phyloP scores from a whole-genome alignment of 495 filamentous ascomycete species.

The Neurospora sp. region DNA sequence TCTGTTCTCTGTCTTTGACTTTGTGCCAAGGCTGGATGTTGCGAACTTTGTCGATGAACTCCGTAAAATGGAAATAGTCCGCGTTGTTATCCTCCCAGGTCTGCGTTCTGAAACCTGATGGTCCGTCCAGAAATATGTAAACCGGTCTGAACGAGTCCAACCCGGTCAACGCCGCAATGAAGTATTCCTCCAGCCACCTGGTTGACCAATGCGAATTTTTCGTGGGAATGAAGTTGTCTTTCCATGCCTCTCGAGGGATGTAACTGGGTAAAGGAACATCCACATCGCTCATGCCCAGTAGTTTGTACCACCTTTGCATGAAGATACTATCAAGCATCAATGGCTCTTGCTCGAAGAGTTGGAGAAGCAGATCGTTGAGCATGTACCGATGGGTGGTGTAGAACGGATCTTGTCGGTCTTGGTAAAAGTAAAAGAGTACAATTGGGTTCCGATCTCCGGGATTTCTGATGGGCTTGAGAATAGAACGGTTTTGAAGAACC shows the following conservation, averaged over 20 bases:
- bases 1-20: not conserved
- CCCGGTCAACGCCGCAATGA: not conserved
- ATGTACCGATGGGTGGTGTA: not conserved
- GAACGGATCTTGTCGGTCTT: not conserved
- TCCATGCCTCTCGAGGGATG: not conserved
- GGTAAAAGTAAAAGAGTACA: not conserved
- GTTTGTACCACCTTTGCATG: not conserved
- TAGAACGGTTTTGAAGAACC: not conserved
- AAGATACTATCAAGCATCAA: not conserved
- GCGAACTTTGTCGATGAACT: not conserved
- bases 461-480: not conserved
- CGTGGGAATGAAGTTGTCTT: not conserved
- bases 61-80: not conserved
- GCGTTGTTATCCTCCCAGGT: not conserved
- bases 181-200: not conserved
- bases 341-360: not conserved
- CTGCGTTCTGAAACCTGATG: not conserved
- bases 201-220: not conserved
- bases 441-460: not conserved
- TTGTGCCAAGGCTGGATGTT: not conserved
- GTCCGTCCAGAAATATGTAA: not conserved
- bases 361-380: not conserved
- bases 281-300: not conserved
- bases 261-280: not conserved
- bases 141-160: not conserved